Base-by-base conservation (phyloP, 1,284 basidiomycete genomes). In the Ceratobasidium sp. region DNA sequence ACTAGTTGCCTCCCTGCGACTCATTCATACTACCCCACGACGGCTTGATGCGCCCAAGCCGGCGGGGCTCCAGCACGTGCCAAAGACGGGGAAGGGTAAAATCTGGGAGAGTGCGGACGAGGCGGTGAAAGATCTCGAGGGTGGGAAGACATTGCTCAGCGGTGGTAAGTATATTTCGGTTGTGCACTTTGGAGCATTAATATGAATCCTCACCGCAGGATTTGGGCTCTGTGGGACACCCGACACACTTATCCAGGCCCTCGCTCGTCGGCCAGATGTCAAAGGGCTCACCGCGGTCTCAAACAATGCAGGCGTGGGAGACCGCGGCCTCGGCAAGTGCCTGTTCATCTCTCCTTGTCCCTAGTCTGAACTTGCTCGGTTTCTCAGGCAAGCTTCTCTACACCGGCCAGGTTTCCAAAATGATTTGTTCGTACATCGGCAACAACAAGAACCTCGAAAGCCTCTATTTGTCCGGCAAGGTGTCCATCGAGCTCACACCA, bases 391-490 rank as follows among this genome's bases (percentile, higher is more conserved):
- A 89, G 77, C 83, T 96, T 53, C 83, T 96, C 59, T 87, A 91
- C 76, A 85, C 86, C 28, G 86, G 89, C 23, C 92, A 96, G 78
- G 86, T 96, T 72, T 84, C 86, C 78, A 95, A 92, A 81, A 87
- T 96, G 81, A 88, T 96, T 77, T 88, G 92, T 16, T 94, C 92
- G 42, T 96, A 95, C 81, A 92, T 94, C 72, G 94, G 94, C 79
- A 71, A 60, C 51, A 83, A 83, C 77, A 82, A 83, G 77, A 79
- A 80, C 67, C 81, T 84, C 38, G 81, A 83, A 75, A 78, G 79
- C 40, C 83, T 90, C 70, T 97, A 95, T 81, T 86, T 96, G 59
- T 83, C 86, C 23, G 95, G 95, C 67, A 83, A 92, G 74, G 90
- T 96, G 74, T 87, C 90, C 0, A 82, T 97, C 49, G 95, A 97